phyloP scores from a whole-genome alignment of 2,329 filamentous ascomycete species.

The Stemphylium beticola region DNA sequence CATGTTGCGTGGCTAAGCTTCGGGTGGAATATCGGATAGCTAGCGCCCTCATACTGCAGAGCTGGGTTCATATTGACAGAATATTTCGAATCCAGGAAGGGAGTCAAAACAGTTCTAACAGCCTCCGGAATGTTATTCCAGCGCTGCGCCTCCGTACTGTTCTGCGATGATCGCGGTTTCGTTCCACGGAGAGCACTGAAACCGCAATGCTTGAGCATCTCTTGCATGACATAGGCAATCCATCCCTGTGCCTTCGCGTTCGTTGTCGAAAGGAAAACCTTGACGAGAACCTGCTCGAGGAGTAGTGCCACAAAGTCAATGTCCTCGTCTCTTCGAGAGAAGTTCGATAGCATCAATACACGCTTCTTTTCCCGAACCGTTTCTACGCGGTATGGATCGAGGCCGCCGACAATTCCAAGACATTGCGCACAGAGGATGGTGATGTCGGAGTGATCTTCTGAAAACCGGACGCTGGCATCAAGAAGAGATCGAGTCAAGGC shows the following conservation, averaged over 20 bases:
- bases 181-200: conserved; percentile 65
- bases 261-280: conserved; percentile 87
- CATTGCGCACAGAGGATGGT: conserved; percentile 77
- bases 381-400: conserved; percentile 91
- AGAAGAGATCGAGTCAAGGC: conserved; percentile 78
- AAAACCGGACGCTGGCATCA: conserved; percentile 84
- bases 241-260: conserved; percentile 90
- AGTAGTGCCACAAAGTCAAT: conserved; percentile 86
- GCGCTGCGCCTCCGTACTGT: conserved; percentile 68
- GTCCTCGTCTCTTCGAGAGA: conserved; percentile 76
- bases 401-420: conserved; percentile 85
- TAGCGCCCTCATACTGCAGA: conserved; percentile 32
- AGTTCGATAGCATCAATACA: conserved; percentile 89
- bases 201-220: conserved; percentile 78
- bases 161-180: conserved; percentile 60
- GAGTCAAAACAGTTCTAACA: conserved; percentile 80
- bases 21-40: conserved; percentile 79
- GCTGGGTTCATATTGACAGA: conserved; percentile 60
- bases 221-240: conserved; percentile 92
- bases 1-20: conserved; percentile 76
- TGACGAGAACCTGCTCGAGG: conserved; percentile 85
- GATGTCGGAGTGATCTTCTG: conserved; percentile 69
- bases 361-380: conserved; percentile 76
- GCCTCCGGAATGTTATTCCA: conserved; percentile 81
- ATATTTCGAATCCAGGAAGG: conserved; percentile 87